phyloP scores from a whole-genome alignment of 305 asterid species.

The Fraxinus latifolia region DNA sequence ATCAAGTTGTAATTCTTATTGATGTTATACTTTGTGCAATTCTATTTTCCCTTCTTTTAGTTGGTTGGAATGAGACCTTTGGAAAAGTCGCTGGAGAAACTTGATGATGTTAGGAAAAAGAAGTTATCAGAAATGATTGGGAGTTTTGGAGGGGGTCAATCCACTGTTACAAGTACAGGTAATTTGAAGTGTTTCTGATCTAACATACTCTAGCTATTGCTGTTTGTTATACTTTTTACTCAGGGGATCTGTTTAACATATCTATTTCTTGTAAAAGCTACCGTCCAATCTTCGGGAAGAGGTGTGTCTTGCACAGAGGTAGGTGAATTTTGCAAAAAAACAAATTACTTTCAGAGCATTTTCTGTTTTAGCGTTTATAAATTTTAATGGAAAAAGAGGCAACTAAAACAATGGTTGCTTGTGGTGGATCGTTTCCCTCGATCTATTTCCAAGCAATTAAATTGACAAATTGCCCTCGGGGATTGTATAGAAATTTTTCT shows the following conservation, averaged over 20 bases:
- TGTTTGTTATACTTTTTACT: background rate
- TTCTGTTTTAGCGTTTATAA: background rate
- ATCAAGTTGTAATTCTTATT: slow-evolving; percentile 7
- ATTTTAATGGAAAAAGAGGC: background rate
- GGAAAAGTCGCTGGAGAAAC: slow-evolving; percentile 88
- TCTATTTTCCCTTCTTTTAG: slow-evolving; percentile 35
- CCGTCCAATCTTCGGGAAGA: slow-evolving; percentile 59
- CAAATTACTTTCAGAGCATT: background rate
- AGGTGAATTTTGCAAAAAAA: background rate
- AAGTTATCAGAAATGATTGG: slow-evolving; percentile 95
- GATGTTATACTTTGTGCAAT: slow-evolving; percentile 9
- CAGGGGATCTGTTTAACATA: slow-evolving; percentile 13
- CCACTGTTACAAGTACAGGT: slow-evolving; percentile 62
- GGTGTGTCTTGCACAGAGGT: slow-evolving; percentile 38
- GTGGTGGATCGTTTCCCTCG: background rate
- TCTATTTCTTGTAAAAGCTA: slow-evolving; percentile 37
- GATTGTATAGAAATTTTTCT: background rate
- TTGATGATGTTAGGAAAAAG: slow-evolving; percentile 89
- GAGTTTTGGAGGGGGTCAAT: slow-evolving; percentile 61
- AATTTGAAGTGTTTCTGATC: slow-evolving; percentile 14
- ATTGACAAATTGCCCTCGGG: background rate
- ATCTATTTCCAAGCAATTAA: background rate
- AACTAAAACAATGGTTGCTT: background rate
- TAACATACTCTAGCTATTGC: slow-evolving; percentile 5
- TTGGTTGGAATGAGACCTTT: slow-evolving; percentile 98